These are phyloP conservation scores for Plasmopara muralis DNA, from an alignment of 352 stramenopile species.

Conservation along the genomic window DNA sequence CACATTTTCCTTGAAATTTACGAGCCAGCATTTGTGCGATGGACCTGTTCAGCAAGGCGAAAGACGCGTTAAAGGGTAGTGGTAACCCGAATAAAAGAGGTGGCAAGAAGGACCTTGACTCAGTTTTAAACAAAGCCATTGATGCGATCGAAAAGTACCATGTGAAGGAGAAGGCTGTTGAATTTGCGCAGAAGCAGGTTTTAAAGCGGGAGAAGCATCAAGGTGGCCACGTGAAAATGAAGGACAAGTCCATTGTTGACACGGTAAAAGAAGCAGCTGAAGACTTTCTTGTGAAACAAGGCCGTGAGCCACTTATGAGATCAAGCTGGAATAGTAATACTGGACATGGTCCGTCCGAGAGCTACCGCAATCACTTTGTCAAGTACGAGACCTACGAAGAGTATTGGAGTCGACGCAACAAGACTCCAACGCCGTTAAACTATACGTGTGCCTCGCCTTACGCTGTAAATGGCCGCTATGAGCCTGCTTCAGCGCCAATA, in stretches of 20 bases:
- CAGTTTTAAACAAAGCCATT: conserved; percentile 17
- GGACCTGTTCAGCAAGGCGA: conserved; percentile 27
- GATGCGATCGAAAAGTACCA: conserved; percentile 22
- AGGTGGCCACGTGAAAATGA: conserved; percentile 16
- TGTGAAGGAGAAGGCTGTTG: conserved; percentile 20
- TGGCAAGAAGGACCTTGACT: conserved; percentile 16
- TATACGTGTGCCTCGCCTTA: conserved; percentile 8
- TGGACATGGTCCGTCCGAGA: background rate
- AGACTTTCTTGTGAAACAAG: conserved; percentile 23
- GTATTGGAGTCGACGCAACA: conserved; percentile 16
- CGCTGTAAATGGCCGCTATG: background rate
- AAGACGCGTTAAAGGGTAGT: conserved; percentile 12
- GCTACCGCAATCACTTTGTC: background rate
- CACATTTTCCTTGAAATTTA: too few relatives aligned
- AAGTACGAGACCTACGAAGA: conserved; percentile 22
- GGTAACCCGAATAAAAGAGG: conserved; percentile 11
- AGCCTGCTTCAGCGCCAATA: background rate
- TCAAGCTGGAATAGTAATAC: background rate
- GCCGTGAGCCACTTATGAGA: conserved; percentile 1
- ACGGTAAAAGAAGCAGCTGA: conserved; percentile 17
- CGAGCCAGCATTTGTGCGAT: conserved; percentile 1
- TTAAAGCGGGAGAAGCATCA: conserved; percentile 16
- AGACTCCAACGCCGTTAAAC: conserved; percentile 10
- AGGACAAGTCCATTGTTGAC: conserved; percentile 21
- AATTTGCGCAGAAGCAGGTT: conserved; percentile 22